Conservation (phyloP, 1,139 yeast genomes). For the Blastobotrys raffinosifermentans region DNA sequence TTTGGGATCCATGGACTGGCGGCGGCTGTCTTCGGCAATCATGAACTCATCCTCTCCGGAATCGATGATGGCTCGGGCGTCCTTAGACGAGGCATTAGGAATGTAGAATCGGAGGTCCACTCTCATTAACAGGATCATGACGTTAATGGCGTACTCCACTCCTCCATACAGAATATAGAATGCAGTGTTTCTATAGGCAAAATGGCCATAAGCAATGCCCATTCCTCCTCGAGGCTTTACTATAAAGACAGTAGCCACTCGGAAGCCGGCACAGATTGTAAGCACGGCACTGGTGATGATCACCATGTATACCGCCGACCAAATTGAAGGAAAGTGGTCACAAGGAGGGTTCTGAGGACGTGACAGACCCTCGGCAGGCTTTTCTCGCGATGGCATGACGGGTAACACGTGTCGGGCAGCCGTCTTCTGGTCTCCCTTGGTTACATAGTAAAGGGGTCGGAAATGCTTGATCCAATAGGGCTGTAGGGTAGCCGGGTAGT, state of each 20-base stretch:
- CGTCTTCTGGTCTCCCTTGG: slow-evolving; percentile 44
- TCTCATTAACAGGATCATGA: slow-evolving; percentile 54
- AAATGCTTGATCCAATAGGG: slow-evolving; percentile 69
- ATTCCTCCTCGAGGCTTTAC: slow-evolving; percentile 29
- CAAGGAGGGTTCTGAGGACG: slow-evolving; percentile 30
- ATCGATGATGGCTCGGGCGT: slow-evolving; percentile 1
- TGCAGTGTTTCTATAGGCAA: slow-evolving; percentile 48
- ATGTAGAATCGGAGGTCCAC: slow-evolving; percentile 73
- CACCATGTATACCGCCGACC: slow-evolving; percentile 42
- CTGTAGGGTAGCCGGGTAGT: slow-evolving; percentile 48
- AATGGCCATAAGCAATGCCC: slow-evolving; percentile 29
- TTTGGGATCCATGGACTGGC: background rate
- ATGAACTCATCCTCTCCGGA: slow-evolving; percentile 1
- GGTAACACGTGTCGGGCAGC: slow-evolving; percentile 30
- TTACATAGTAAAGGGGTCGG: slow-evolving; percentile 3
- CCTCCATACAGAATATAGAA: slow-evolving; percentile 67
- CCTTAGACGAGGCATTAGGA: slow-evolving; percentile 35
- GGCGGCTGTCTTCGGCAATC: background rate
- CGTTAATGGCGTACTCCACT: slow-evolving; percentile 51
- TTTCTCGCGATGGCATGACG: slow-evolving; percentile 37
- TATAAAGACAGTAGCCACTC: slow-evolving; percentile 51
- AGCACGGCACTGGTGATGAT: slow-evolving; percentile 46
- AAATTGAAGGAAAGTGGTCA: slow-evolving; percentile 41
- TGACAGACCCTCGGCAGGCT: slow-evolving; percentile 35
- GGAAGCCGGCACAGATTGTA: slow-evolving; percentile 50